These are phyloP conservation scores for Auriscalpium vulgare DNA, from an alignment of 768 basidiomycete genomes.

Conservation along the genomic window DNA sequence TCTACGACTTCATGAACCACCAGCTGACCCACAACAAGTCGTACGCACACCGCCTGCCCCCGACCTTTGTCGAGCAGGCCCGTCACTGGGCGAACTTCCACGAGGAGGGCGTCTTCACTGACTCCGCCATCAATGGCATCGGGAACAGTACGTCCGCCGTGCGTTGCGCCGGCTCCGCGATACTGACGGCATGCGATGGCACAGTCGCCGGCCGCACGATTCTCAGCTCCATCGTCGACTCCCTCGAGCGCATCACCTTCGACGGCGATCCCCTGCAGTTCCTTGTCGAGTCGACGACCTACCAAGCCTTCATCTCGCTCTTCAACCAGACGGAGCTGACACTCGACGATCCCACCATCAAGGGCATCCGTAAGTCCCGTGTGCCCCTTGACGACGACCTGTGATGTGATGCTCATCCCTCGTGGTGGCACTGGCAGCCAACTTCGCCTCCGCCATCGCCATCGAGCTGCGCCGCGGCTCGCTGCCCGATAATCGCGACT, in stretches of 20 bases:
- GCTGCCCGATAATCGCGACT: slow-evolving; percentile 70
- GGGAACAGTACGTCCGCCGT: slow-evolving; percentile 59
- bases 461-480: slow-evolving; percentile 74
- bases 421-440: slow-evolving; percentile 36
- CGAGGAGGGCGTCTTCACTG: slow-evolving; percentile 69
- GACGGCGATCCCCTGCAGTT: slow-evolving; percentile 75
- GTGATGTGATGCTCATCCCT: neutral
- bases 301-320: slow-evolving; percentile 87
- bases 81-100: slow-evolving; percentile 73
- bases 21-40: slow-evolving; percentile 77
- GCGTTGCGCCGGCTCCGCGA: neutral
- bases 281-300: slow-evolving; percentile 71
- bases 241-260: slow-evolving; percentile 73
- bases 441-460: slow-evolving; percentile 65
- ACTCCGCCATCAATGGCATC: slow-evolving; percentile 50
- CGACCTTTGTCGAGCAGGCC: slow-evolving; percentile 67
- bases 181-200: neutral
- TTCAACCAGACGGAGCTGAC: slow-evolving; percentile 68
- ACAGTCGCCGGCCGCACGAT: slow-evolving; percentile 79
- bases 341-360: slow-evolving; percentile 49
- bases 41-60: slow-evolving; percentile 73
- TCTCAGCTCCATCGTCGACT: slow-evolving; percentile 59
- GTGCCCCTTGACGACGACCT: neutral
- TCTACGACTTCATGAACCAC: slow-evolving; percentile 73
- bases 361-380: slow-evolving; percentile 52